phyloP scores from a whole-genome alignment of 768 basidiomycete species.

The Rhizopogon salebrosus region DNA sequence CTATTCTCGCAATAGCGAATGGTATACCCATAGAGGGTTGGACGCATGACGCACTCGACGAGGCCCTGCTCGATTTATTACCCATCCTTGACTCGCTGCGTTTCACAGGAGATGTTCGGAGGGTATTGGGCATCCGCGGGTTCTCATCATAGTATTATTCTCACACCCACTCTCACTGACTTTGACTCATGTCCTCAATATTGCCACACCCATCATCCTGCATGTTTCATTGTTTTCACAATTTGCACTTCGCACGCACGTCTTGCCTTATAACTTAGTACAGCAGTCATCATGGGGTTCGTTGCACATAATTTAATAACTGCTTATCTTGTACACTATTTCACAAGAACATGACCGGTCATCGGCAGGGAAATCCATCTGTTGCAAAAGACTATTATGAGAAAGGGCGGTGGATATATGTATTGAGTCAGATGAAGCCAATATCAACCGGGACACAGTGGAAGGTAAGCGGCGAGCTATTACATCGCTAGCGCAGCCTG shows the following conservation, averaged over 20 bases:
- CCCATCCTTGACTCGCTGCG: slow-evolving; percentile 94
- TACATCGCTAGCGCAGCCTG: slow-evolving; percentile 88
- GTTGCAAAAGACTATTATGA: slow-evolving; percentile 21
- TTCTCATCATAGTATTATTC: slow-evolving; percentile 33
- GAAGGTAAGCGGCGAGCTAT: slow-evolving; percentile 11
- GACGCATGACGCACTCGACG: slow-evolving; percentile 96
- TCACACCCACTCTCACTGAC: slow-evolving; percentile 8
- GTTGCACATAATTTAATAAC: slow-evolving; percentile 32
- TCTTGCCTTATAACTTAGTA: slow-evolving; percentile 25
- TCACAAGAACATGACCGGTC: slow-evolving; percentile 14
- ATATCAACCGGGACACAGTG: slow-evolving; percentile 8
- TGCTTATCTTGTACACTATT: slow-evolving; percentile 34
- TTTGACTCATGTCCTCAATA: slow-evolving; percentile 14
- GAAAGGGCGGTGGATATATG: slow-evolving; percentile 26
- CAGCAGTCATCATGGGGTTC: slow-evolving; percentile 11
- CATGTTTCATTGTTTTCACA: slow-evolving; percentile 1
- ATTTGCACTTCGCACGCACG: slow-evolving; percentile 22
- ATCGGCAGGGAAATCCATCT: slow-evolving; percentile 16
- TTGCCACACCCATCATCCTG: slow-evolving; percentile 1
- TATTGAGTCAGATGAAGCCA: slow-evolving; percentile 25
- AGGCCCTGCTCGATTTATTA: slow-evolving; percentile 91
- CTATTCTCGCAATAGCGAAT: slow-evolving; percentile 57
- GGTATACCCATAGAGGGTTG: slow-evolving; percentile 99
- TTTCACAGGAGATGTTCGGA: slow-evolving; percentile 93
- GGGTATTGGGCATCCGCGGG: slow-evolving; percentile 75